Evolutionary conservation across 164 flowering plant genomes (phyloP), one percentile per base, ranked within the genome.

Genomic region (Paratinospora sagittata): DNA sequence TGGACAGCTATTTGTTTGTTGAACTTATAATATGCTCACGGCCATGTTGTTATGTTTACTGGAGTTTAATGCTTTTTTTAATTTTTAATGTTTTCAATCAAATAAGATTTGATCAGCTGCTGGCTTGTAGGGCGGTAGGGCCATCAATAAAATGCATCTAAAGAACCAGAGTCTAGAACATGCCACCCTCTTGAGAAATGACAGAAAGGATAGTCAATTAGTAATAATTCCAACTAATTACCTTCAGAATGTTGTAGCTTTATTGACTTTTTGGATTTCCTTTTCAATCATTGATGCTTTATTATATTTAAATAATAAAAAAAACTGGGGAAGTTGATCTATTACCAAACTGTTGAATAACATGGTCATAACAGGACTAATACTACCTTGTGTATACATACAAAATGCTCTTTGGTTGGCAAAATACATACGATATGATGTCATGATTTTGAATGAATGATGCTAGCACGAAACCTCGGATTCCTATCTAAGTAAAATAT

Each of bases 191-290:
- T 45, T 63, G 36, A 39, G 39, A 24, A 27, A 26, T 62, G 24
- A n/a, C 66, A 14, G 27, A 33, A 21, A 21, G 36, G 33, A 65
- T 27, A 37, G 26, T 23, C 69, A 72, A 57, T 55, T 57, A 66
- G 47, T 57, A 49, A 6, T n/a, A 36, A 37, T 10, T 66, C 49
- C 70, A 66, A 57, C 36, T 34, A 72, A 55, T 72, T 66, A 23
- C 55, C 64, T 66, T 58, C 27, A 19, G 70, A 66, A n/a, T 66
- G 36, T 66, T 58, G 9, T 55, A 24, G 21, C 27, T 57, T 72
- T 39, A 30, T 72, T 66, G 70, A 66, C 70, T 72, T 72, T 14
- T 57, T 72, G n/a, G 43, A 17, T 19, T n/a, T 49, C 23, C 60
- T 61, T 72, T 34, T 62, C 58, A 55, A 72, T 72, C 55, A 72